These are phyloP conservation scores for Fusarium anguioides DNA, from an alignment of 2,329 filamentous ascomycete species.

Conservation along the genomic window DNA sequence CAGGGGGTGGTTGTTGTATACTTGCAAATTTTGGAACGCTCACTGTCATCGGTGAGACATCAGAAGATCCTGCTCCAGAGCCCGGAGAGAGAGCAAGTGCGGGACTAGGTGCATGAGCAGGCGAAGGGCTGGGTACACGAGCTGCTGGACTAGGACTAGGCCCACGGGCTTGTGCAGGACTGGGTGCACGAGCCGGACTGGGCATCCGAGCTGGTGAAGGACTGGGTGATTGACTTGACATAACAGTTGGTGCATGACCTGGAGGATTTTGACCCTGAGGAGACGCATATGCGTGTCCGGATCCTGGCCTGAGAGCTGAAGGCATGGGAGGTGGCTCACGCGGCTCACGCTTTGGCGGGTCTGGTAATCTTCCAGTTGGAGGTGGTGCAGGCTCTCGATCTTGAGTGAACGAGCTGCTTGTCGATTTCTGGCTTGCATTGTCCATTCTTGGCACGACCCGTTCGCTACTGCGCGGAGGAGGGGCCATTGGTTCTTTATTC, in stretches of 20 bases:
- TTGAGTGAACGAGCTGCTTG: conserved; percentile 44
- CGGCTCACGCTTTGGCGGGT: conserved; percentile 34
- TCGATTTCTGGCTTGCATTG: conserved; percentile 48
- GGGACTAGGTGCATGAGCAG: conserved; percentile 7
- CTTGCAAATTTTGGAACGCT: conserved; percentile 34
- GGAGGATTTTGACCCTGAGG: not conserved
- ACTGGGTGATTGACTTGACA: not conserved
- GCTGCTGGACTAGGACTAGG: conserved; percentile 8
- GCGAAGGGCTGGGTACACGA: conserved; percentile 7
- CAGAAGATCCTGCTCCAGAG: conserved; percentile 33
- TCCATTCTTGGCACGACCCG: conserved; percentile 61
- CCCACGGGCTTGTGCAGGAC: conserved; percentile 10
- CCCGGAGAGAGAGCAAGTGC: conserved; percentile 14
- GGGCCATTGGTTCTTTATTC: conserved; percentile 58
- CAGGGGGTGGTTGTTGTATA: conserved; percentile 30
- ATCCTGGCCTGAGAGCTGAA: conserved; percentile 31
- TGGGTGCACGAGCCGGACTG: conserved; percentile 5
- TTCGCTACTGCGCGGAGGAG: conserved; percentile 63
- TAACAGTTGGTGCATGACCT: not conserved
- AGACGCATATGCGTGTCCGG: not conserved
- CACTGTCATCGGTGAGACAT: conserved; percentile 43
- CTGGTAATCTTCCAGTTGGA: conserved; percentile 32
- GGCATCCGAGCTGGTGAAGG: conserved; percentile 4
- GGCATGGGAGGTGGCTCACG: conserved; percentile 31
- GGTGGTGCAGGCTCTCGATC: conserved; percentile 45